Base-by-base conservation (phyloP, 2,329 filamentous ascomycete species). In the Pseudogymnoascus destructans region DNA sequence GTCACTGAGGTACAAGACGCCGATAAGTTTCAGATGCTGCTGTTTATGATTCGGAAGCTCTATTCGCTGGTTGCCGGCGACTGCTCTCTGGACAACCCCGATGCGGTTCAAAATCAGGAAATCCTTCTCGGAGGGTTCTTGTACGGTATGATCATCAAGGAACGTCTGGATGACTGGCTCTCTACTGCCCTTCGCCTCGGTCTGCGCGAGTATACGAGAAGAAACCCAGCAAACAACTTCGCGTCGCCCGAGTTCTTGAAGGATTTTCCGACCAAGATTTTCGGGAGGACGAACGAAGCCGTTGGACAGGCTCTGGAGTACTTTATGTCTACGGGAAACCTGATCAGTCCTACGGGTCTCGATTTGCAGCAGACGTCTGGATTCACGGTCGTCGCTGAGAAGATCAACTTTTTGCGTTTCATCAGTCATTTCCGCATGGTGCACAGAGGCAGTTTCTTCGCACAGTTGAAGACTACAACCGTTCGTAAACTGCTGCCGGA, bases 371-470 rank as follows among this genome's bases (percentile, higher is more conserved):
- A 98, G 72, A 85, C 86, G 0, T 93, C 92, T 10, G 93, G 93
- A 62, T 98, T 95, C 72, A 95, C 89, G 0, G 90, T 98, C 56
- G 91, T 97, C 57, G 93, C 93, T 2, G 93, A 98, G 71, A 97
- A 97, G 78, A 92, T 98, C 70, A 98, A 98, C 75, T 98, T 97
- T 71, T 83, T 95, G 68, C 89, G 93, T 67, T 98, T 97, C 75
- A 95, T 98, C 74, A 93, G 89, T 72, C 93, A 98, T 72, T 98
- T 98, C 79, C 87, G 93, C 64, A 96, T 96, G 90, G 89, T 98
- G 59, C 93, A 98, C 75, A 84, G 93, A 83, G 93, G 93, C 77
- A 93, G 89, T 70, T 98, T 98, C 80, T 98, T 98, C 71, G 93
- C 93, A 3, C 89, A 97, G 70, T 74, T 98, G 63, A 97, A 96